These are phyloP conservation scores for Colletotrichum noveboracense DNA, from an alignment of 2,329 filamentous ascomycete species.

Conservation along the genomic window DNA sequence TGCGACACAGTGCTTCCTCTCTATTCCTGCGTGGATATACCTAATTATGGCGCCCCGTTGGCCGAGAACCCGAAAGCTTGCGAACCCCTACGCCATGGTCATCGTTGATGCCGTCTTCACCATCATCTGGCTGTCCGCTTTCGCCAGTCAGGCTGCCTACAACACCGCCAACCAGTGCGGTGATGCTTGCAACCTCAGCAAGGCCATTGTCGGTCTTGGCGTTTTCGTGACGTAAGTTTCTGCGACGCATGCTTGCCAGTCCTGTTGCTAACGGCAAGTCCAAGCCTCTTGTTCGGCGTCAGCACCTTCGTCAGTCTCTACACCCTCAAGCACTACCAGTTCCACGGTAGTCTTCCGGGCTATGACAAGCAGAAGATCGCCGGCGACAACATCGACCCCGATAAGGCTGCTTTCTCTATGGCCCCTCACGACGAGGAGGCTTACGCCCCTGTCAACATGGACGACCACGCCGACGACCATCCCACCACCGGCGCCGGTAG, in stretches of 20 bases:
- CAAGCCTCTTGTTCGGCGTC: constrained; percentile 60
- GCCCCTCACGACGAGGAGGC: constrained; percentile 70
- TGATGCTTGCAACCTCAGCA: constrained; percentile 63
- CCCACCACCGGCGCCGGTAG: constrained; percentile 33
- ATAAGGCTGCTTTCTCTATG: constrained; percentile 73
- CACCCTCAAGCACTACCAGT: constrained; percentile 66
- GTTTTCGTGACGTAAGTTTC: constrained; percentile 65
- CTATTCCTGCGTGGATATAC: constrained; percentile 68
- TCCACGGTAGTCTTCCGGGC: constrained; percentile 66
- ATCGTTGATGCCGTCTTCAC: constrained; percentile 61
- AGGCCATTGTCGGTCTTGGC: constrained; percentile 65
- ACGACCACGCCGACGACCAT: constrained; percentile 51
- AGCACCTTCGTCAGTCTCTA: constrained; percentile 63
- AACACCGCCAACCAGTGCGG: constrained; percentile 63
- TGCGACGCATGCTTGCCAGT: not conserved
- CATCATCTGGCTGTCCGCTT: constrained; percentile 71
- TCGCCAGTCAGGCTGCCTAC: constrained; percentile 69
- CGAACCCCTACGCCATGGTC: constrained; percentile 67
- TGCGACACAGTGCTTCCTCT: constrained; percentile 64
- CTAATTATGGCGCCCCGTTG: constrained; percentile 69
- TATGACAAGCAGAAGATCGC: constrained; percentile 57
- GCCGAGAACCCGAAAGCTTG: constrained; percentile 64
- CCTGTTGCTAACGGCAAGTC: constrained; percentile 16
- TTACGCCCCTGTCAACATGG: constrained; percentile 65
- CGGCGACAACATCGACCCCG: constrained; percentile 65